Evolutionary conservation across 306 rosid genomes (phyloP).

Genomic region (Prunus dulcis): DNA sequence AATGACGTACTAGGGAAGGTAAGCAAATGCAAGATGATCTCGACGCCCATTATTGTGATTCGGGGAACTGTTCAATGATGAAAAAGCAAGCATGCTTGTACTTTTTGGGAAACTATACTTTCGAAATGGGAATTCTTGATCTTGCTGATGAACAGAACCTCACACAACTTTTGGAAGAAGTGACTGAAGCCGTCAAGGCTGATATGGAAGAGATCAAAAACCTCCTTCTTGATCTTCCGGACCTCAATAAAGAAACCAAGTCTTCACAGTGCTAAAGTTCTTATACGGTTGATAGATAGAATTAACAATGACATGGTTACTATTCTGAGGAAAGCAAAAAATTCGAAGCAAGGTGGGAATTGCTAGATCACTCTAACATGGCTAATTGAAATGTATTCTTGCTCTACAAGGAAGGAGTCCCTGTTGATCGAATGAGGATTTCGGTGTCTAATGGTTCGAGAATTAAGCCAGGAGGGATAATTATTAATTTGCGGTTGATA

Average conservation of each 20-base stretch:
- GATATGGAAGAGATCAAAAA: constrained; percentile 20
- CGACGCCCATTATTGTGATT: background rate
- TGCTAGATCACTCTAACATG: constrained; percentile 13
- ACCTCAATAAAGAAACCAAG: constrained; percentile 22
- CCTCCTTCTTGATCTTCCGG: constrained; percentile 21
- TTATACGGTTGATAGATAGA: background rate
- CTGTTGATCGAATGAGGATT: constrained; percentile 24
- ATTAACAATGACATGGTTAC: constrained; percentile 4
- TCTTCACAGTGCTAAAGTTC: constrained; percentile 16
- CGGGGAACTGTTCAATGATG: background rate
- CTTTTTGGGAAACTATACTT: no score
- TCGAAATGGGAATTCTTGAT: no score
- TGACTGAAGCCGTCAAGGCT: background rate
- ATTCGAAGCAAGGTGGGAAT: background rate
- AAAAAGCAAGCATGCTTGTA: background rate
- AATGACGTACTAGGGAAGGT: background rate
- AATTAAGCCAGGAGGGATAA: constrained; percentile 20
- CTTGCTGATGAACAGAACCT: no score
- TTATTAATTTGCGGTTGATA: constrained; percentile 21
- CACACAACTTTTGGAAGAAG: no score
- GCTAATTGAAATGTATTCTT: constrained; percentile 1
- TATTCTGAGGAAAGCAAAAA: constrained; percentile 2
- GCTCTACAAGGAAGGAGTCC: constrained; percentile 20
- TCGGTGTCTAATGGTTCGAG: constrained; percentile 25
- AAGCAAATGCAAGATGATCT: background rate